Percentiles rank a stretch among this genome's conserved stretches.
phyloP scores from a whole-genome alignment of 495 filamentous ascomycete genomes.

The Aspergillus hancockii region DNA sequence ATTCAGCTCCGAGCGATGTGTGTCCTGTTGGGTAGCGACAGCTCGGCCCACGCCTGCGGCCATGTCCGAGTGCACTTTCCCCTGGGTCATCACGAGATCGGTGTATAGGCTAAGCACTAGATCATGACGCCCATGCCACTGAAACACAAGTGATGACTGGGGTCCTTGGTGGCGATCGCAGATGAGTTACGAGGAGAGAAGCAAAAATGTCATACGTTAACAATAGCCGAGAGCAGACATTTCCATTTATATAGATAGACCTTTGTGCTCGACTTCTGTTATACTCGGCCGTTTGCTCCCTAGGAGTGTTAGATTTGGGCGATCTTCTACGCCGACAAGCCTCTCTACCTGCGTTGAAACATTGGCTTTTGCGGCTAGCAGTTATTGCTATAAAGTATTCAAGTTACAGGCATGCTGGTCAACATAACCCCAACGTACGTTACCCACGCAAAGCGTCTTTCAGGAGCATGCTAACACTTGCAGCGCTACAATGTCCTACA shows the following conservation, averaged over 20 bases:
- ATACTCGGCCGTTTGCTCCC: background rate
- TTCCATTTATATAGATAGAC: constrained; percentile 3
- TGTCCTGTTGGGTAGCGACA: constrained; percentile 3
- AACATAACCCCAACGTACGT: background rate
- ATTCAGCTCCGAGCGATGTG: constrained; percentile 4
- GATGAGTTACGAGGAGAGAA: background rate
- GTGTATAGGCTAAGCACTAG: constrained; percentile 4
- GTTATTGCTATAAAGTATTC: background rate
- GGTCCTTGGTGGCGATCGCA: background rate
- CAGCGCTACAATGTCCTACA: constrained; percentile 12
- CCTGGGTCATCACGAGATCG: constrained; percentile 1
- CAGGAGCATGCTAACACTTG: constrained; percentile 5
- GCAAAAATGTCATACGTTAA: background rate
- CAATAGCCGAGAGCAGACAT: constrained; percentile 3
- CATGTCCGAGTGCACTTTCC: constrained; percentile 3
- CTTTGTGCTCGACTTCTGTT: background rate
- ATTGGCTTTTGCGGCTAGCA: too few relatives aligned
- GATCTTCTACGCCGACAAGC: too few relatives aligned
- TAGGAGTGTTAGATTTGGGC: background rate
- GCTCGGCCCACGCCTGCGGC: background rate
- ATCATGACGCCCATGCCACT: background rate
- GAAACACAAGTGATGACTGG: background rate
- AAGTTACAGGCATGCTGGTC: background rate
- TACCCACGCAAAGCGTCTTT: background rate
- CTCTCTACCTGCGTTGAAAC: too few relatives aligned